phyloP scores from a whole-genome alignment of 805 yeast genomes.

The Saccharomyces kudriavzevii region DNA sequence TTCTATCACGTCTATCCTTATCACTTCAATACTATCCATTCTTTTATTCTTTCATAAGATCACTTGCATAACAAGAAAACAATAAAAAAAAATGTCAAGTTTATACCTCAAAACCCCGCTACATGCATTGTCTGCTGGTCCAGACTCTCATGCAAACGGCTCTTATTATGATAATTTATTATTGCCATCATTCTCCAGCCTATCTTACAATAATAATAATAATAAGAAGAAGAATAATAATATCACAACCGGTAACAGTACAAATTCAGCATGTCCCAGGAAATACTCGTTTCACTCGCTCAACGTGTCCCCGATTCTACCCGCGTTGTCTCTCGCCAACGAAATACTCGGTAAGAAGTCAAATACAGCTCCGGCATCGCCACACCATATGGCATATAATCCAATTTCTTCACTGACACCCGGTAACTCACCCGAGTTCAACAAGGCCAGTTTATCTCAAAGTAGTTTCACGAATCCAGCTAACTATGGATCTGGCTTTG shows the following conservation, averaged over 20 bases:
- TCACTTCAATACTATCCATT: background rate
- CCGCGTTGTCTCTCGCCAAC: background rate
- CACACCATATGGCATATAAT: slow-evolving; percentile 8
- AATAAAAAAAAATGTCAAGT: slow-evolving; percentile 6
- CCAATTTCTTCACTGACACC: slow-evolving; percentile 14
- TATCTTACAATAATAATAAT: background rate
- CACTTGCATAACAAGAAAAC: background rate
- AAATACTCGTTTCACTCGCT: background rate
- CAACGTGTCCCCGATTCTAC: background rate
- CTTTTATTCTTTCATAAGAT: background rate
- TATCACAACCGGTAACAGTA: background rate
- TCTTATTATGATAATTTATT: background rate
- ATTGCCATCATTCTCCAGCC: background rate
- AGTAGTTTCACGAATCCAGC: background rate
- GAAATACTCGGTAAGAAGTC: slow-evolving; percentile 13
- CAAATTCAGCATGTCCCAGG: background rate
- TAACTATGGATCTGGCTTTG: slow-evolving; percentile 1
- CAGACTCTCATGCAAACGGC: slow-evolving; percentile 2
- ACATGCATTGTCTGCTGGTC: slow-evolving; percentile 3
- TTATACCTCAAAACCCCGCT: slow-evolving; percentile 1
- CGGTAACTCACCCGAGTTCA: slow-evolving; percentile 17
- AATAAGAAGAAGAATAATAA: background rate
- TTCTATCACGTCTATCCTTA: background rate
- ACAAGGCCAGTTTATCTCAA: slow-evolving; percentile 6
- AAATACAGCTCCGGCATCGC: slow-evolving; percentile 29